Percentiles rank a stretch among this genome's conserved stretches.
These are phyloP conservation scores for Erucastrum elatum DNA, from an alignment of 345 rosid genomes.

Conservation along the genomic window DNA sequence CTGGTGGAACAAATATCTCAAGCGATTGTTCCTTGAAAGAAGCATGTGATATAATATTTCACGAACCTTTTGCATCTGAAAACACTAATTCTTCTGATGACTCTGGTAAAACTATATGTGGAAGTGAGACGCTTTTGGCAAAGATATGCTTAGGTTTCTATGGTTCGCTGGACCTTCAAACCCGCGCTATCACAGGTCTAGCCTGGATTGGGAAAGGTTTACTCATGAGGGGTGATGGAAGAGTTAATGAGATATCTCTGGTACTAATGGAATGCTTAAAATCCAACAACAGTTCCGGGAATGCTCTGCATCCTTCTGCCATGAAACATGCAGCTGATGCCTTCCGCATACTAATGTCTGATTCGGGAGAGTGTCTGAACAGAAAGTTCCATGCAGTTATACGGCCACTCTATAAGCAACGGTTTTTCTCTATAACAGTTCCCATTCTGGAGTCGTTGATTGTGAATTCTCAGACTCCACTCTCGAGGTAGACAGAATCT, in stretches of 20 bases:
- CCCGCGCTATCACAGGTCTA: slow-evolving; percentile 64
- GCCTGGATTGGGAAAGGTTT: slow-evolving; percentile 97
- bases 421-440: slow-evolving; percentile 65
- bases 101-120: slow-evolving; percentile 29
- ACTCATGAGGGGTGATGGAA: slow-evolving; percentile 84
- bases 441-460: slow-evolving; percentile 71
- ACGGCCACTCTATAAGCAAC: slow-evolving; percentile 92
- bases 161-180: slow-evolving; percentile 48
- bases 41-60: slow-evolving; percentile 64
- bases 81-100: slow-evolving; percentile 29
- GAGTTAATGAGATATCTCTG: slow-evolving; percentile 61
- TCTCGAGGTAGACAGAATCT: slow-evolving; percentile 49
- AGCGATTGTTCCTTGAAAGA: slow-evolving; percentile 60
- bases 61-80: slow-evolving; percentile 26
- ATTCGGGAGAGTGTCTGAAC: slow-evolving; percentile 70
- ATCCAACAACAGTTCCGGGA: slow-evolving; percentile 38
- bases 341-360: slow-evolving; percentile 71
- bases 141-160: slow-evolving; percentile 45
- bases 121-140: slow-evolving; percentile 38
- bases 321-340: slow-evolving; percentile 81
- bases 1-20: slow-evolving; percentile 38
- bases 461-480: slow-evolving; percentile 47
- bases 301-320: slow-evolving; percentile 42
- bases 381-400: slow-evolving; percentile 68
- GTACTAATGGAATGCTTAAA: slow-evolving; percentile 60